These are phyloP conservation scores for Chaetomium cochliodes DNA, from an alignment of 495 filamentous ascomycete species.

Conservation along the genomic window DNA sequence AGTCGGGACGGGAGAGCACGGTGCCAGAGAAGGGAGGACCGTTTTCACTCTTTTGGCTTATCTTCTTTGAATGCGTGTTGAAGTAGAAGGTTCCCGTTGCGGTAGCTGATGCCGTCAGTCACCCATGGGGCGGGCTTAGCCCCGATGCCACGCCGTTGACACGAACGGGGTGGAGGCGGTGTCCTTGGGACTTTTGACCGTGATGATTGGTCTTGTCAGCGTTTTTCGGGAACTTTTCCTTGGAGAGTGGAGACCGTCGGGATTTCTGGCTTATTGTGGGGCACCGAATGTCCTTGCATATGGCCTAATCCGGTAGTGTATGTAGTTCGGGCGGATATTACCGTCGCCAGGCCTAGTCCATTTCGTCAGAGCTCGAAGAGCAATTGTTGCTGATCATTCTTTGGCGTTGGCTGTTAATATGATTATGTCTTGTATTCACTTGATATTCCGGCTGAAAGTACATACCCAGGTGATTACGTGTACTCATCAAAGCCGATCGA, in stretches of 20 bases:
- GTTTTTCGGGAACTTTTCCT: background rate
- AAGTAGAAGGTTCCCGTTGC: background rate
- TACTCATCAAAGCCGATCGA: no score
- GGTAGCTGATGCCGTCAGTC: background rate
- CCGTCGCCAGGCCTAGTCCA: background rate
- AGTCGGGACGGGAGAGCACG: background rate
- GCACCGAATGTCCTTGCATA: conserved; percentile 14
- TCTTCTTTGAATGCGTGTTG: background rate
- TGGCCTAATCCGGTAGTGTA: background rate
- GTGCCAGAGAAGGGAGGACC: background rate
- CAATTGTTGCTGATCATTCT: no score
- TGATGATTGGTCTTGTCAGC: background rate
- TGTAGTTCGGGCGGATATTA: no score
- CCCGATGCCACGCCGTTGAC: background rate
- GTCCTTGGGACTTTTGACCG: background rate
- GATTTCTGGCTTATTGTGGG: background rate
- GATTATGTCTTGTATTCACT: no score
- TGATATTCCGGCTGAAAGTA: no score
- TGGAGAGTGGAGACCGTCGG: background rate
- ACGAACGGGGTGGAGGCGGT: background rate
- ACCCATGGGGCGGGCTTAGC: background rate
- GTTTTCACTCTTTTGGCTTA: background rate
- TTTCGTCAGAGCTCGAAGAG: background rate
- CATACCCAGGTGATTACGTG: no score
- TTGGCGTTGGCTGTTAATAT: background rate